A percentile compares a stretch with the other conserved stretches of the same genome.
phyloP scores from a whole-genome alignment of 2,329 filamentous ascomycete species.

The Orbilia quercus region DNA sequence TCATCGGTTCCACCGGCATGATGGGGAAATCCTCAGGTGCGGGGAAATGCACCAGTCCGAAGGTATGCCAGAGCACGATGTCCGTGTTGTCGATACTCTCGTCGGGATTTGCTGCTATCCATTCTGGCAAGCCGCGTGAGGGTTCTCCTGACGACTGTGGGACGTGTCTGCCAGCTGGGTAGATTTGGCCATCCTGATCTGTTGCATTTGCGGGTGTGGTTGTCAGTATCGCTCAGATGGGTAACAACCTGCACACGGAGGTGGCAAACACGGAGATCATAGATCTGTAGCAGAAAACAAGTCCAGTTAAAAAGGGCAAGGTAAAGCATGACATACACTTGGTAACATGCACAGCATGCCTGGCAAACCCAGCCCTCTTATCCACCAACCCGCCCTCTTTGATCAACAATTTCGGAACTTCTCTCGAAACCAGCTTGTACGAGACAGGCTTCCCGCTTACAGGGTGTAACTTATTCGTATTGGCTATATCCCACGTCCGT shows the following conservation, averaged over 20 bases:
- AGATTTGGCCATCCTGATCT: constrained; percentile 84
- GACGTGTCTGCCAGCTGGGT: constrained; percentile 86
- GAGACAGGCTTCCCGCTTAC: constrained; percentile 84
- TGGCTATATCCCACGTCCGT: constrained; percentile 90
- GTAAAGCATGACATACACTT: constrained; percentile 73
- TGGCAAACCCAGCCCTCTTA: constrained; percentile 88
- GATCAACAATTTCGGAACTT: constrained; percentile 80
- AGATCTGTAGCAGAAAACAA: constrained; percentile 5
- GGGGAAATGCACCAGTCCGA: constrained; percentile 89
- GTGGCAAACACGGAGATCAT: constrained; percentile 36
- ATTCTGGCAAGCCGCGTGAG: constrained; percentile 76
- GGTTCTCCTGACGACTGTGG: constrained; percentile 87
- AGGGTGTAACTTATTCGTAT: constrained; percentile 83
- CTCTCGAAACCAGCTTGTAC: constrained; percentile 90
- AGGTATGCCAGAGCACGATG: constrained; percentile 92
- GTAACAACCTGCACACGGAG: not conserved
- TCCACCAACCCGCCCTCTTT: constrained; percentile 85
- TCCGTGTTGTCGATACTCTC: constrained; percentile 82
- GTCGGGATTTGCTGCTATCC: constrained; percentile 71
- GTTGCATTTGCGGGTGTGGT: constrained; percentile 6
- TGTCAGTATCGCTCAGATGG: constrained; percentile 25
- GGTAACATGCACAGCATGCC: constrained; percentile 88
- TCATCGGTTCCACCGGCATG: constrained; percentile 90
- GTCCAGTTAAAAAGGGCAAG: not conserved
- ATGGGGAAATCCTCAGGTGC: constrained; percentile 90